phyloP scores from a whole-genome alignment of 2,329 filamentous ascomycete genomes.

The Alternaria rosae region DNA sequence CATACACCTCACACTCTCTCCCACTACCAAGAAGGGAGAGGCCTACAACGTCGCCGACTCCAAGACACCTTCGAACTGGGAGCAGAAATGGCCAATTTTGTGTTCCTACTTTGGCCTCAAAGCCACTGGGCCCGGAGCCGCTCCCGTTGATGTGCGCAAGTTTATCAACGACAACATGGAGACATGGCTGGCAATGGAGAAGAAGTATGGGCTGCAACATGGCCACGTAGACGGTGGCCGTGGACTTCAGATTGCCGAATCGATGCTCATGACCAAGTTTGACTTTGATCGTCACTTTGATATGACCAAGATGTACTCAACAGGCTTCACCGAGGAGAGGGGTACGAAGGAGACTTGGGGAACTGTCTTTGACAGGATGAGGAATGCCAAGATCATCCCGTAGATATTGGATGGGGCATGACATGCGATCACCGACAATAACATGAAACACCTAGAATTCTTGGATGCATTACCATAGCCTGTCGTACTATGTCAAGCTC shows the following conservation, averaged over 20 bases:
- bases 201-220: slow-evolving; percentile 42
- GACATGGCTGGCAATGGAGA: slow-evolving; percentile 32
- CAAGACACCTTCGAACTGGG: slow-evolving; percentile 49
- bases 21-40: slow-evolving; percentile 44
- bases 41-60: slow-evolving; percentile 55
- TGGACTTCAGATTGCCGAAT: slow-evolving; percentile 51
- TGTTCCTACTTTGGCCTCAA: slow-evolving; percentile 56
- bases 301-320: slow-evolving; percentile 54
- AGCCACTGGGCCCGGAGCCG: slow-evolving; percentile 38
- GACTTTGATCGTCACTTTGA: slow-evolving; percentile 57
- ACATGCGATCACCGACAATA: background rate
- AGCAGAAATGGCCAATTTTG: slow-evolving; percentile 55
- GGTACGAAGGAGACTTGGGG: slow-evolving; percentile 51
- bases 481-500: background rate
- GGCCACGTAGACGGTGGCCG: slow-evolving; percentile 50
- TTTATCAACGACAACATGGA: slow-evolving; percentile 41
- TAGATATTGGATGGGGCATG: slow-evolving; percentile 3
- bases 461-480: background rate
- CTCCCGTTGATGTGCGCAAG: slow-evolving; percentile 32
- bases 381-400: slow-evolving; percentile 53
- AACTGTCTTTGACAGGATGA: slow-evolving; percentile 55
- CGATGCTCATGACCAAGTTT: slow-evolving; percentile 54
- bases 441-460: too few species aligned
- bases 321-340: slow-evolving; percentile 54
- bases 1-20: slow-evolving; percentile 52